A percentile compares a stretch with the other conserved stretches of the same genome.
phyloP scores from a whole-genome alignment of 169 alveolate genomes.

The Cryptosporidium ubiquitum region DNA sequence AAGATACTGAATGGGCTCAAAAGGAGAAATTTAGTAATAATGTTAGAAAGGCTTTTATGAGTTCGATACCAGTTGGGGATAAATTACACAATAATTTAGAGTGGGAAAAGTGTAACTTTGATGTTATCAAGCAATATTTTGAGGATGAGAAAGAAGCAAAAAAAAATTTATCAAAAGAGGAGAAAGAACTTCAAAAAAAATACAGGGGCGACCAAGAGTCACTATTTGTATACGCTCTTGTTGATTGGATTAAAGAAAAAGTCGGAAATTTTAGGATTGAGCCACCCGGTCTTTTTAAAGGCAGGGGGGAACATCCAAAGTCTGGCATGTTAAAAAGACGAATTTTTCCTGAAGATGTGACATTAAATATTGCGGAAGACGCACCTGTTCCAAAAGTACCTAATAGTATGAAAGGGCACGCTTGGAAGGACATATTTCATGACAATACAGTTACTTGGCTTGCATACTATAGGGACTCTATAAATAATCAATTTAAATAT shows the following conservation, averaged over 20 bases:
- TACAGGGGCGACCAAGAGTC: conserved; percentile 45
- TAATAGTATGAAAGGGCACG: conserved; percentile 92
- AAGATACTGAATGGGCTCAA: conserved; percentile 92
- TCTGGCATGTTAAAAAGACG: conserved; percentile 92
- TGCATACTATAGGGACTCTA: conserved; percentile 94
- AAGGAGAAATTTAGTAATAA: conserved; percentile 91
- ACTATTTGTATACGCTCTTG: conserved; percentile 81
- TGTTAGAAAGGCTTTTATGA: conserved; percentile 88
- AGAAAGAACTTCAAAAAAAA: conserved; percentile 31
- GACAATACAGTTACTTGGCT: conserved; percentile 97
- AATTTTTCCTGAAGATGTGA: conserved; percentile 94
- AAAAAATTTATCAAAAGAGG: conserved; percentile 54
- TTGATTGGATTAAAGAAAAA: conserved; percentile 91
- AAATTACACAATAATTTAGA: conserved; percentile 78
- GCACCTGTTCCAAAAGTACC: conserved; percentile 96
- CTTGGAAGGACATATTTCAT: conserved; percentile 96
- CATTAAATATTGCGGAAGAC: conserved; percentile 92
- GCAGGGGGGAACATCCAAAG: conserved; percentile 99
- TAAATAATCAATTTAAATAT: conserved; percentile 91
- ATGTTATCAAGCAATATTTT: conserved; percentile 13
- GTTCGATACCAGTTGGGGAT: conserved; percentile 82
- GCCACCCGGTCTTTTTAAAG: conserved; percentile 99
- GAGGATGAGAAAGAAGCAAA: conserved; percentile 64
- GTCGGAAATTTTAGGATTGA: conserved; percentile 94
- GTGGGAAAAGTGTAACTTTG: conserved; percentile 73